Conservation (phyloP, 2,329 filamentous ascomycete species). For the Xylariaceae sp. region DNA sequence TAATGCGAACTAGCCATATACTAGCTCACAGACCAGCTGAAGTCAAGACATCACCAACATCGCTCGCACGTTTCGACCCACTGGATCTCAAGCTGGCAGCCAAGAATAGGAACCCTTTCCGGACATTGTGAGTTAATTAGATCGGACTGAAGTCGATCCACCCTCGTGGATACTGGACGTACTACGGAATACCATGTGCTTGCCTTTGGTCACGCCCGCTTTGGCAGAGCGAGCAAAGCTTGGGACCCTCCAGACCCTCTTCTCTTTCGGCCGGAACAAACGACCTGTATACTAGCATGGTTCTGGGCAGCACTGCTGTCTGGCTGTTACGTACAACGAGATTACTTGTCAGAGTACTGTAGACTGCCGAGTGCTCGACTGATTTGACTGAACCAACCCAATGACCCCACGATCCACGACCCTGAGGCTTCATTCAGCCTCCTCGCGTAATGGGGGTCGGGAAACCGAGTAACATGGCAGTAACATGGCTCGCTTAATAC, state of each 20-base stretch:
- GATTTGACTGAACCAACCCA: too few relatives aligned
- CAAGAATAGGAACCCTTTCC: conserved; percentile 13
- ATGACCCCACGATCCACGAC: conserved; percentile 3
- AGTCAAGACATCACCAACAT: conserved; percentile 6
- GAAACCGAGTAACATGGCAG: background rate
- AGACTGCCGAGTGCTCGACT: too few relatives aligned
- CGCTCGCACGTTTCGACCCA: conserved; percentile 12
- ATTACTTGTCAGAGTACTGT: conserved; percentile 7
- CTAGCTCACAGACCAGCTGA: conserved; percentile 6
- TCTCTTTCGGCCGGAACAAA: too few relatives aligned
- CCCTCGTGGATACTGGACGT: background rate
- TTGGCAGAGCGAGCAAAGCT: too few relatives aligned
- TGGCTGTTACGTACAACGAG: too few relatives aligned
- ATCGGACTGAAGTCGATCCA: conserved; percentile 1
- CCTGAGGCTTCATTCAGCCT: conserved; percentile 4
- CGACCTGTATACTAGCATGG: too few relatives aligned
- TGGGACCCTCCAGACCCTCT: too few relatives aligned
- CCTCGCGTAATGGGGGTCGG: conserved; percentile 6
- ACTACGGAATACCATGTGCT: too few relatives aligned
- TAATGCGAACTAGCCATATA: background rate
- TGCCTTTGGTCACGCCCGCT: too few relatives aligned
- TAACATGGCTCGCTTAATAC: background rate
- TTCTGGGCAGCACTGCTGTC: too few relatives aligned
- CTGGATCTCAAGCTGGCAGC: conserved; percentile 4
- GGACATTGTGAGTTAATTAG: background rate